phyloP scores from a whole-genome alignment of 176 grass and related monocot genomes.

The Elaeis guineensis region DNA sequence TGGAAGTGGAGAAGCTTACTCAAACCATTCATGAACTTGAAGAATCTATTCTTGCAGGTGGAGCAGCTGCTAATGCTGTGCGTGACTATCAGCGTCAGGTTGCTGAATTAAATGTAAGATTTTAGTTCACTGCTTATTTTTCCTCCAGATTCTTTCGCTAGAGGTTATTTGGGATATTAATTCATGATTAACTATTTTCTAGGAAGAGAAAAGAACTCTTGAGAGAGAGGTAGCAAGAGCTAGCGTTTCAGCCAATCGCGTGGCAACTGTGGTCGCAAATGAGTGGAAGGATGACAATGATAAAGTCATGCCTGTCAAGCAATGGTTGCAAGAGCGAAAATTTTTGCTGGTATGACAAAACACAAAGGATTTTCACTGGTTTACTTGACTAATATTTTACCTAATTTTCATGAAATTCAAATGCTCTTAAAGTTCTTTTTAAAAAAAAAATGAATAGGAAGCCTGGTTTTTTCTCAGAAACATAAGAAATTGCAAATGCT shows the following conservation, averaged over 20 bases:
- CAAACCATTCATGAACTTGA: conserved; percentile 68
- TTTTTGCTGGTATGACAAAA: conserved; percentile 48
- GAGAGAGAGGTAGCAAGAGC: conserved; percentile 74
- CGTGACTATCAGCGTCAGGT: conserved; percentile 52
- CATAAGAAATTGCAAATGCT: too few species aligned
- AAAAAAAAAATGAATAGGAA: too few species aligned
- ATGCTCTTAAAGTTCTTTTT: too few species aligned
- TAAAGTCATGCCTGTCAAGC: conserved; percentile 69
- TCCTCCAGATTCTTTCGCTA: too few species aligned
- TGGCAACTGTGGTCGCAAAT: conserved; percentile 47
- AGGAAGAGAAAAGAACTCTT: conserved; percentile 90
- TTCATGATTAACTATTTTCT: conserved; percentile 9
- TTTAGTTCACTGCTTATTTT: too few species aligned
- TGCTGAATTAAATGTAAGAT: conserved; percentile 51
- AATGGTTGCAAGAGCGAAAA: conserved; percentile 84
- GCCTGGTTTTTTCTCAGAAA: too few species aligned
- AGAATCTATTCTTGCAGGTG: conserved; percentile 54
- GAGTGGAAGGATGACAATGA: conserved; percentile 77
- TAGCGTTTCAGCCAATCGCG: conserved; percentile 67
- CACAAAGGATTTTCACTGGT: too few species aligned
- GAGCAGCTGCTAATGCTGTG: conserved; percentile 43
- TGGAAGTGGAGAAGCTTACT: conserved; percentile 77
- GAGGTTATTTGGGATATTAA: too few species aligned
- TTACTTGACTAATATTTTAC: too few species aligned
- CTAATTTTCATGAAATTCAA: too few species aligned